Evolutionary conservation across 2,329 filamentous ascomycete species (phyloP).

Genomic region (Fusarium siculi): DNA sequence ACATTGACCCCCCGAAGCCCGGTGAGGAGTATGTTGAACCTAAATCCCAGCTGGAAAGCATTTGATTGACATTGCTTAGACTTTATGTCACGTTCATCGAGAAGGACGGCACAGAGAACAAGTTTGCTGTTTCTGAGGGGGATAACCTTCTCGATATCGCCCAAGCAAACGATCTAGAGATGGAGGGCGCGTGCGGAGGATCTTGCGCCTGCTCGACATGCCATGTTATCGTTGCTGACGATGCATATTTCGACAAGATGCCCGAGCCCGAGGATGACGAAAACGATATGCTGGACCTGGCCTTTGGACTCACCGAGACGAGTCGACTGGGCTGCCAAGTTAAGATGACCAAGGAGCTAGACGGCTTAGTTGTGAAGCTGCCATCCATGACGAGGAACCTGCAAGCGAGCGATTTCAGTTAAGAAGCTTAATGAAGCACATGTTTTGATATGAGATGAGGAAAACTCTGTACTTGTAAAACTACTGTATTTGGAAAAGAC

Average conservation of each 20-base stretch:
- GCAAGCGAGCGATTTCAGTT: conserved; percentile 90
- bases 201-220: conserved; percentile 94
- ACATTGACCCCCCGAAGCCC: conserved; percentile 83
- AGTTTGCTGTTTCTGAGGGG: conserved; percentile 82
- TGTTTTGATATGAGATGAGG: conserved; percentile 34
- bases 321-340: conserved; percentile 89
- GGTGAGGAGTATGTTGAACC: conserved; percentile 82
- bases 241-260: conserved; percentile 80
- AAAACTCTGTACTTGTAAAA: conserved; percentile 44
- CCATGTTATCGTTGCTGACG: conserved; percentile 84
- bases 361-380: conserved; percentile 85
- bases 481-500: conserved; percentile 38
- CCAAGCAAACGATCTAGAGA: conserved; percentile 93
- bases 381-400: conserved; percentile 96
- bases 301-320: conserved; percentile 90
- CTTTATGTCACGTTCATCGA: conserved; percentile 92
- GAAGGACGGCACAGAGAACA: conserved; percentile 82
- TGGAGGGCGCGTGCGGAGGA: conserved; percentile 97
- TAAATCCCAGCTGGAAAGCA: neutral
- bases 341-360: conserved; percentile 87
- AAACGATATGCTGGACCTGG: conserved; percentile 91
- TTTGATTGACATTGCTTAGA: conserved; percentile 56
- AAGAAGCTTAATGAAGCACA: conserved; percentile 24
- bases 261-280: conserved; percentile 82
- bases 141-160: conserved; percentile 97